phyloP scores from a whole-genome alignment of 176 grass and related monocot species.

The Aegilops longissima region DNA sequence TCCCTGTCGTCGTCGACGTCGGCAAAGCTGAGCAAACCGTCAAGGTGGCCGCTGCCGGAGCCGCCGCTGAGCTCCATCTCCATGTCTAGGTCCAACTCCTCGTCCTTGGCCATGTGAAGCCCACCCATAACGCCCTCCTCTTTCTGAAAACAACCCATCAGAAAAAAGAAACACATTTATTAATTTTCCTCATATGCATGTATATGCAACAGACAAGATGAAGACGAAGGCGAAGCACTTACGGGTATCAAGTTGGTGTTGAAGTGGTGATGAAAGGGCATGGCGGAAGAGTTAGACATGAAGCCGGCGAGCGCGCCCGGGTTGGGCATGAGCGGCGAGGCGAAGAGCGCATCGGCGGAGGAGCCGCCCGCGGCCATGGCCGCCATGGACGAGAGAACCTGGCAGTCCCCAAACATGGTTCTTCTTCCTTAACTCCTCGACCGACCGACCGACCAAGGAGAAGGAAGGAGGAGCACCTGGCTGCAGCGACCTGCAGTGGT shows the following conservation, averaged over 20 bases:
- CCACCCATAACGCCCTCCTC: constrained; percentile 58
- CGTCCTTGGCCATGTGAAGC: constrained; percentile 63
- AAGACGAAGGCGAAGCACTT: not conserved
- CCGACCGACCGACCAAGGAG: not conserved
- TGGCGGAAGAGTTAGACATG: constrained; percentile 55
- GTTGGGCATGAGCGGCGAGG: constrained; percentile 66
- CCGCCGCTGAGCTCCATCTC: constrained; percentile 66
- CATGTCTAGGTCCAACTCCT: constrained; percentile 67
- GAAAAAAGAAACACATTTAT: not conserved
- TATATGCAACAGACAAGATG: not conserved
- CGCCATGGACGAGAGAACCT: constrained; percentile 82
- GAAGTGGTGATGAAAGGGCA: constrained; percentile 78
- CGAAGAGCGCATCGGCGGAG: constrained; percentile 64
- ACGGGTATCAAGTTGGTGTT: constrained; percentile 44
- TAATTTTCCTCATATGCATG: not conserved
- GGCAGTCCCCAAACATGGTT: constrained; percentile 93
- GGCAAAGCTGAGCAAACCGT: constrained; percentile 73
- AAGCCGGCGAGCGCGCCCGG: constrained; percentile 49
- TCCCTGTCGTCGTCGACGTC: constrained; percentile 68
- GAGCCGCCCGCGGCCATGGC: constrained; percentile 39
- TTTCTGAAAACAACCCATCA: constrained; percentile 40
- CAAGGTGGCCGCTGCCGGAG: constrained; percentile 78
- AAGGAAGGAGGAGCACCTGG: not conserved
- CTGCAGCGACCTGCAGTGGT: not conserved
- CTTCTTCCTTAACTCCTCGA: not conserved